phyloP scores from a whole-genome alignment of 2,329 filamentous ascomycete species.

The Ilyonectria robusta region DNA sequence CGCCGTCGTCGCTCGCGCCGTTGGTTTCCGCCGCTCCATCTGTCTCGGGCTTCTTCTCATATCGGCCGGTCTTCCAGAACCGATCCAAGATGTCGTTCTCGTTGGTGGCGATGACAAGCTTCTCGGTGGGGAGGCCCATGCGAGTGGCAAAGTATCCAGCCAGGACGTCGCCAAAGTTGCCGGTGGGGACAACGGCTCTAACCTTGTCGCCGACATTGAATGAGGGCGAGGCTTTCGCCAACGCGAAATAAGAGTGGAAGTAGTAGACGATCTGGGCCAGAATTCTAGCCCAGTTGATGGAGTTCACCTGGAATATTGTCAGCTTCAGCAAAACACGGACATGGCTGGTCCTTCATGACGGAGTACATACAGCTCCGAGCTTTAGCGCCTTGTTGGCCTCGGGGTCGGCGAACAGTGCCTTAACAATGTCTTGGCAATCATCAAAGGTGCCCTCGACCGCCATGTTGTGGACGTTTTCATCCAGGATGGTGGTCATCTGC shows the following conservation, averaged over 20 bases:
- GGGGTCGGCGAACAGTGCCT: conserved; percentile 89
- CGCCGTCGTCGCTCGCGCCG: conserved; percentile 27
- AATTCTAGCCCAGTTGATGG: conserved; percentile 96
- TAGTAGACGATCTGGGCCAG: conserved; percentile 98
- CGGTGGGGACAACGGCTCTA: conserved; percentile 91
- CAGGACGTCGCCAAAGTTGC: conserved; percentile 96
- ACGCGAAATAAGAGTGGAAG: conserved; percentile 92
- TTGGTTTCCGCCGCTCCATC: conserved; percentile 81
- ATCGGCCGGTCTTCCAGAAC: conserved; percentile 92
- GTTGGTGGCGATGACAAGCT: conserved; percentile 93
- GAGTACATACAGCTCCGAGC: conserved; percentile 79
- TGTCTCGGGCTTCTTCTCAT: conserved; percentile 85
- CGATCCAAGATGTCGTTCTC: conserved; percentile 97
- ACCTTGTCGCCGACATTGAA: conserved; percentile 78
- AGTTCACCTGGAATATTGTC: conserved; percentile 67
- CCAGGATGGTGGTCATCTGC: conserved; percentile 96
- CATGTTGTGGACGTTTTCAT: conserved; percentile 89
- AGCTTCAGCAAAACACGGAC: no score
- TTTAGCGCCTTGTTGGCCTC: conserved; percentile 87
- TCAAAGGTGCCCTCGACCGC: conserved; percentile 93
- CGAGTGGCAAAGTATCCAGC: conserved; percentile 92
- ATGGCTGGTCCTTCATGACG: no score
- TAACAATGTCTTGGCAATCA: conserved; percentile 92
- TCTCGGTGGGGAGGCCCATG: conserved; percentile 91
- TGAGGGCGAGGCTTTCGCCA: conserved; percentile 71